Evolutionary conservation across 805 yeast species (phyloP).

Genomic region (Peterozyma toletana): DNA sequence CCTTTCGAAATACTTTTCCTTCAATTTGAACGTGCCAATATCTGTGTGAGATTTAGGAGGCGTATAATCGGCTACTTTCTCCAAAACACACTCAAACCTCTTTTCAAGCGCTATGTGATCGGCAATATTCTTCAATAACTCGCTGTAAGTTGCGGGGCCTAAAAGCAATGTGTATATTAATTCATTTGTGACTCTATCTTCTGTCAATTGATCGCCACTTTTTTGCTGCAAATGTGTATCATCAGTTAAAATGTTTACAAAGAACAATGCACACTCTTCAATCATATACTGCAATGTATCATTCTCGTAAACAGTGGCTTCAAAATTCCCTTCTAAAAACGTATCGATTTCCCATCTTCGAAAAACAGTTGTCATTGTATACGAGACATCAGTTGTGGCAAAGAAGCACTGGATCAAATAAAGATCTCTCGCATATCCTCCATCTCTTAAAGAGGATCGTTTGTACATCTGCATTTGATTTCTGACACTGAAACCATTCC

Average conservation of each 20-base stretch:
- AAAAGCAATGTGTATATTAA: slow-evolving; percentile 81
- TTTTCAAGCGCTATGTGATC: slow-evolving; percentile 72
- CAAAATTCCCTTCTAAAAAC: slow-evolving; percentile 41
- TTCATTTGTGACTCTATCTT: slow-evolving; percentile 52
- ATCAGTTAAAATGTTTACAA: slow-evolving; percentile 65
- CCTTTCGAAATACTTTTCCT: slow-evolving; percentile 39
- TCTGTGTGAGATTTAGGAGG: slow-evolving; percentile 55
- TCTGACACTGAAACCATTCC: slow-evolving; percentile 80
- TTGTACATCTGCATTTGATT: slow-evolving; percentile 77
- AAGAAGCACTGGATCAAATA: slow-evolving; percentile 63
- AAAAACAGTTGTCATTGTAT: slow-evolving; percentile 48
- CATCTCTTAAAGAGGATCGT: slow-evolving; percentile 72
- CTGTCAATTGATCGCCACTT: slow-evolving; percentile 39
- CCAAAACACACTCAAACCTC: slow-evolving; percentile 57
- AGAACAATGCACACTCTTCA: slow-evolving; percentile 69
- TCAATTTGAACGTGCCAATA: slow-evolving; percentile 61
- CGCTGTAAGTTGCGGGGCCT: slow-evolving; percentile 64
- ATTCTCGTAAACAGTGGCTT: slow-evolving; percentile 32
- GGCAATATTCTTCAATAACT: slow-evolving; percentile 60
- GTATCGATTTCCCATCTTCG: slow-evolving; percentile 62
- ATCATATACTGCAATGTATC: slow-evolving; percentile 54
- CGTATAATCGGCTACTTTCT: slow-evolving; percentile 50
- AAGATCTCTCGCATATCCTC: slow-evolving; percentile 75
- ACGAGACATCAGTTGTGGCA: slow-evolving; percentile 41
- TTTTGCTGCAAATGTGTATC: slow-evolving; percentile 48